Conservation (phyloP, 345 rosid genomes). For the Dovyalis caffra region DNA sequence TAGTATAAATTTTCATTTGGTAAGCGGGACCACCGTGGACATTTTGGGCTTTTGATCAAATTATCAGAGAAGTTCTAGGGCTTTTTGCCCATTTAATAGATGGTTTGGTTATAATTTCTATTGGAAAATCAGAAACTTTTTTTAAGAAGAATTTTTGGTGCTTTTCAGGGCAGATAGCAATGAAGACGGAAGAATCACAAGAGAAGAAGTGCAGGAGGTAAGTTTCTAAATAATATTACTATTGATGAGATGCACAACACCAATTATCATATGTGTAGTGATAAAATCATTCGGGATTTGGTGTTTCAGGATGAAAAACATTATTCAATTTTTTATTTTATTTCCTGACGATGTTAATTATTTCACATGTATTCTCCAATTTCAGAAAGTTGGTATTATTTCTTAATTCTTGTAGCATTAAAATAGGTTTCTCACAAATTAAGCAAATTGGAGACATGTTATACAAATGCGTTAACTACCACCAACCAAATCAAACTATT, state of each 20-base stretch:
- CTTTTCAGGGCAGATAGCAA: conserved; percentile 84
- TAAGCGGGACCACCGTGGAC: no score
- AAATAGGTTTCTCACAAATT: neutral
- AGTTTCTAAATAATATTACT: neutral
- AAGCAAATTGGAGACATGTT: neutral
- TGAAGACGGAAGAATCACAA: conserved; percentile 81
- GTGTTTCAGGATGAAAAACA: no score
- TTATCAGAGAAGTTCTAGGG: neutral
- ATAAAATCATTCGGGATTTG: no score
- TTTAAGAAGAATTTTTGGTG: neutral
- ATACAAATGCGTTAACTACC: neutral
- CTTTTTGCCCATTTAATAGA: neutral
- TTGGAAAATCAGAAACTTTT: neutral
- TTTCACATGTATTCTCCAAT: no score
- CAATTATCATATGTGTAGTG: no score
- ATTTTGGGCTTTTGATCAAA: neutral
- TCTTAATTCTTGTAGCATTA: neutral
- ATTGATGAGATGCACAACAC: no score
- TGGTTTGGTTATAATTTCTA: neutral
- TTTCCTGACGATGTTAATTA: no score
- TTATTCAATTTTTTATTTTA: no score
- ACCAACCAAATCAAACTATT: neutral
- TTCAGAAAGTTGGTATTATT: neutral
- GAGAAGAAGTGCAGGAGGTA: conserved; percentile 88
- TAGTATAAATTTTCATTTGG: no score